Base-by-base conservation (phyloP, 768 basidiomycete species). In the Trametes sanguinea region DNA sequence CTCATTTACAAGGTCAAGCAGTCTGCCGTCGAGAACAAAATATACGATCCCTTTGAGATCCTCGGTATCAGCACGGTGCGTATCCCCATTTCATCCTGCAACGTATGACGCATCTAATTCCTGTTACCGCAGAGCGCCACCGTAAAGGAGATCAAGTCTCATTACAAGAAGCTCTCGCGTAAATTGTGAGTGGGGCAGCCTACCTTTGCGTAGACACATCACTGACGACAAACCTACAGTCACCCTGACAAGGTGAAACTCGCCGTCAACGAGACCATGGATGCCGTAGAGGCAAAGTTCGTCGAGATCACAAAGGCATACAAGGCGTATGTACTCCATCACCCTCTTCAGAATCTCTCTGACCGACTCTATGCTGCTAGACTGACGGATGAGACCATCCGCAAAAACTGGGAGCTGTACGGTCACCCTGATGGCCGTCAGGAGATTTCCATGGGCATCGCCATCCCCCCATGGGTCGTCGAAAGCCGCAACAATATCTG, bases 401-500 rank as follows among this genome's bases (percentile, higher is more conserved):
- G 95, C 44, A 86, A 89, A 69, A 99, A 99, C 74, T 87, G 87
- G 78, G 85, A 90, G 66, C 79, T 87, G 40, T 98, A 91, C 65
- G 94, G 95, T 2, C 90, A 99, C 71, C 97, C 97, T 0, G 97
- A 99, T 73, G 97, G 97, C 6, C 89, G 93, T n/a, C 94, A 98
- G 72, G 90, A 94, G 70, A 80, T 95, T 32, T 86, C 90, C 14
- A 93, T 95, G 84, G 95, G 95, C 54, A 95, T 99, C 66, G 97
- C 97, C 0, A 79, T 99, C 5, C 97, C 97, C 0, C 80, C 85
- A 57, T 98, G 95, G 94, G 86, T 99, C 57, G 82, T 99, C 52
- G 94, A 95, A 69, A 85, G 91, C 44, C 85, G 92, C 69, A 97
- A 98, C 75, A 94, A 89, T 63, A 83, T 92, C 32, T 95, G 89